These are phyloP conservation scores for Clitocybe nebularis DNA, from an alignment of 1,284 basidiomycete species.

Conservation along the genomic window DNA sequence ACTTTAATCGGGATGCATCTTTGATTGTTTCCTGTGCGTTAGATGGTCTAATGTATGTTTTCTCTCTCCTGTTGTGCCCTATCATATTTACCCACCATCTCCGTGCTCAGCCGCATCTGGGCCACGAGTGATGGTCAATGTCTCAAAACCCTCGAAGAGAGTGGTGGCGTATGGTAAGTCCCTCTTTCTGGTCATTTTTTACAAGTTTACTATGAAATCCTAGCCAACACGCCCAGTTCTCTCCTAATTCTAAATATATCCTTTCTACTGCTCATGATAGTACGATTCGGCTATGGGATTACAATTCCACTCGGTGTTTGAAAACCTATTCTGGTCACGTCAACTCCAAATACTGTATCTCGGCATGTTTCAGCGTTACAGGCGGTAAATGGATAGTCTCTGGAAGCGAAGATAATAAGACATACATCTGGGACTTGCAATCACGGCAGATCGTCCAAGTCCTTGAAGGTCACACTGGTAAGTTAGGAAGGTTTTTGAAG, in stretches of 20 bases:
- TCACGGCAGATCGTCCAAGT: conserved; percentile 77
- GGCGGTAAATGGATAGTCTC: conserved; percentile 87
- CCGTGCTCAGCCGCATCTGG: conserved; percentile 80
- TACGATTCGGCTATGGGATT: conserved; percentile 92
- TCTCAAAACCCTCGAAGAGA: conserved; percentile 91
- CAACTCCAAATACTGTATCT: conserved; percentile 78
- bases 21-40: conserved; percentile 89
- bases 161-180: conserved; percentile 80
- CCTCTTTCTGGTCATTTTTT: neutral
- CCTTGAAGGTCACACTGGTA: conserved; percentile 75
- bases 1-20: conserved; percentile 90
- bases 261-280: conserved; percentile 90
- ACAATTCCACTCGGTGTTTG: conserved; percentile 85
- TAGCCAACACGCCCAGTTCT: conserved; percentile 87
- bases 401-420: conserved; percentile 88
- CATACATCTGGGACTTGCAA: conserved; percentile 92
- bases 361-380: conserved; percentile 77
- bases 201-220: conserved; percentile 9
- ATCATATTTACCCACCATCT: conserved; percentile 8
- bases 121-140: conserved; percentile 91
- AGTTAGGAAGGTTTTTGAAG: conserved; percentile 15
- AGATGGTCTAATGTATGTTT: conserved; percentile 87
- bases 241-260: conserved; percentile 92
- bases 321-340: conserved; percentile 87
- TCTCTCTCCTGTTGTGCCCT: conserved; percentile 4